A percentile compares a stretch with the other conserved stretches of the same genome.
These are phyloP conservation scores for Mycosphaerella sp. DNA, from an alignment of 2,329 filamentous ascomycete genomes.

Conservation along the genomic window DNA sequence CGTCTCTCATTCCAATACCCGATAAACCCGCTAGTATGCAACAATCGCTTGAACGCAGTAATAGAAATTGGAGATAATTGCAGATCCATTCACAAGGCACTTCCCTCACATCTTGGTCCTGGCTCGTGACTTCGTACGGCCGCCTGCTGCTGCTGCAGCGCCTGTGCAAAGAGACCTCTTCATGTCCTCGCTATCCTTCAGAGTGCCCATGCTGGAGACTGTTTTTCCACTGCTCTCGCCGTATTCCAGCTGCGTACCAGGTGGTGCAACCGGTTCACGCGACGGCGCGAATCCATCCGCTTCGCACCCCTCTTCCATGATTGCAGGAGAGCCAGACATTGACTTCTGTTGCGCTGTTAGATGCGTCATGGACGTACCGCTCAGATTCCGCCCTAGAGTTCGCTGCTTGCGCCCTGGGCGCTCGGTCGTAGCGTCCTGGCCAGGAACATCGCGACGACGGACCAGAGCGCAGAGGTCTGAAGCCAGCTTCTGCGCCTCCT, in stretches of 20 bases:
- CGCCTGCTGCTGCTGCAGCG: slow-evolving; percentile 7
- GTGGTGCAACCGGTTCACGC: slow-evolving; percentile 16
- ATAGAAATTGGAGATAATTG: not conserved
- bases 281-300: slow-evolving; percentile 20
- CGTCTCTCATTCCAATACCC: not conserved
- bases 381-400: slow-evolving; percentile 28
- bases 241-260: slow-evolving; percentile 34
- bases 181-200: slow-evolving; percentile 27
- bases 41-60: slow-evolving; percentile 2
- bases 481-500: slow-evolving; percentile 17
- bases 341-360: not conserved
- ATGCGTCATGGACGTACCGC: slow-evolving; percentile 20
- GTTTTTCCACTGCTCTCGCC: slow-evolving; percentile 27
- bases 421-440: slow-evolving; percentile 9
- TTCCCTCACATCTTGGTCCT: slow-evolving; percentile 8
- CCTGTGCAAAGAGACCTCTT: slow-evolving; percentile 1
- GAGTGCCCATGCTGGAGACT: slow-evolving; percentile 28
- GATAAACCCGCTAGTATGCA: not conserved
- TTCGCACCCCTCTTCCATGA: slow-evolving; percentile 13
- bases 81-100: not conserved
- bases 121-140: slow-evolving; percentile 1
- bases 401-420: slow-evolving; percentile 27
- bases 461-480: slow-evolving; percentile 24
- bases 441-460: slow-evolving; percentile 14
- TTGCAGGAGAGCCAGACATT: slow-evolving; percentile 8